These are phyloP conservation scores for Cytospora leucostoma DNA, from an alignment of 2,329 filamentous ascomycete species.

Conservation along the genomic window DNA sequence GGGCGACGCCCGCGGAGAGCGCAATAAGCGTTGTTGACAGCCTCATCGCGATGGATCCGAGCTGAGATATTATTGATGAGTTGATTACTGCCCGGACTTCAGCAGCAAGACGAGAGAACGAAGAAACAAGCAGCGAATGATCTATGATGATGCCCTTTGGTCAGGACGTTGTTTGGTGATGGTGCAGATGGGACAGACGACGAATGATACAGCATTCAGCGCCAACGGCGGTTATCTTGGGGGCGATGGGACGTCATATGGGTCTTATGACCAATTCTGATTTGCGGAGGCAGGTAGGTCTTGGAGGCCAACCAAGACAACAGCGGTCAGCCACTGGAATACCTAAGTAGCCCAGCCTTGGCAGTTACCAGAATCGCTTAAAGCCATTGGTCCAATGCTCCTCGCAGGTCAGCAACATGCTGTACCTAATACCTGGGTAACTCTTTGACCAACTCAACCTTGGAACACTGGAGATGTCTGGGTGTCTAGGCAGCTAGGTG, in stretches of 20 bases:
- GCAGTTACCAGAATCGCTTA: background rate
- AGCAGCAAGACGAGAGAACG: background rate
- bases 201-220: background rate
- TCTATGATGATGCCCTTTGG: background rate
- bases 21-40: slow-evolving; percentile 46
- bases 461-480: background rate
- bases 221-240: slow-evolving; percentile 25
- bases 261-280: slow-evolving; percentile 15
- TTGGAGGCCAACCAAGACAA: background rate
- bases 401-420: no score
- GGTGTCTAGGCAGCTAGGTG: no score
- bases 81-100: background rate
- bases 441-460: background rate
- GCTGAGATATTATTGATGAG: background rate
- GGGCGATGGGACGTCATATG: slow-evolving; percentile 24
- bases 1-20: slow-evolving; percentile 48
- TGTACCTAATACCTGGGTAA: background rate
- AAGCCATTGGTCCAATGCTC: background rate
- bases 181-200: background rate
- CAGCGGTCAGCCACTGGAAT: background rate
- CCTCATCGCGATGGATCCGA: slow-evolving; percentile 40
- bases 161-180: slow-evolving; percentile 4
- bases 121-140: background rate
- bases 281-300: slow-evolving; percentile 3
- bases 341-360: background rate